Evolutionary conservation across 495 filamentous ascomycete species (phyloP).

Genomic region (Cairneyella variabilis): DNA sequence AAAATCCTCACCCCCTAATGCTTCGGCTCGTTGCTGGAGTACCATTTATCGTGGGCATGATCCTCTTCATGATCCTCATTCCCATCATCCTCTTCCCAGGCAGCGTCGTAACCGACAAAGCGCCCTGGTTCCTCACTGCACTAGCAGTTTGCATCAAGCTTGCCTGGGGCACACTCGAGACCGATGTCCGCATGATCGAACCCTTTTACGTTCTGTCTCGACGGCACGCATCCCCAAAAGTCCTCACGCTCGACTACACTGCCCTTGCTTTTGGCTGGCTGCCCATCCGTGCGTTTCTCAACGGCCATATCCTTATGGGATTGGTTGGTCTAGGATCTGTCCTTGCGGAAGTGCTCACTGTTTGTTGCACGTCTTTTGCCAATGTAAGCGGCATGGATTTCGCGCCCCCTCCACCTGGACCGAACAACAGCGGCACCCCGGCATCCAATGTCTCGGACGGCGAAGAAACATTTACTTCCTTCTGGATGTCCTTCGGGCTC

Average conservation of each 20-base stretch:
- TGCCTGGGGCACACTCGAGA: slow-evolving; percentile 65
- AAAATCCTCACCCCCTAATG: slow-evolving; percentile 68
- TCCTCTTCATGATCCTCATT: slow-evolving; percentile 47
- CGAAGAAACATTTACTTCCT: slow-evolving; percentile 58
- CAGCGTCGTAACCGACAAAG: slow-evolving; percentile 50
- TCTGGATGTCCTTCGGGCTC: slow-evolving; percentile 54
- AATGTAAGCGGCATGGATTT: slow-evolving; percentile 56
- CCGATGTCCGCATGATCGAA: slow-evolving; percentile 67
- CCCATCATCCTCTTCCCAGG: slow-evolving; percentile 55
- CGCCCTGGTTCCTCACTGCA: slow-evolving; percentile 60
- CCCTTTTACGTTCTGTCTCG: slow-evolving; percentile 66
- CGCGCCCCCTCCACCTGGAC: slow-evolving; percentile 2
- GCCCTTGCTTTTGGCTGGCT: slow-evolving; percentile 64
- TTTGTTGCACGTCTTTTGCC: slow-evolving; percentile 59
- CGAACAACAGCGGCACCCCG: not conserved
- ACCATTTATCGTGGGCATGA: slow-evolving; percentile 49
- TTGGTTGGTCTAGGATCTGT: slow-evolving; percentile 59
- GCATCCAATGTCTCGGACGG: slow-evolving; percentile 35
- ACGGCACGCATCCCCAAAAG: slow-evolving; percentile 57
- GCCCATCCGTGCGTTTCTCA: slow-evolving; percentile 54
- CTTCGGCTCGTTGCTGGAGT: slow-evolving; percentile 55
- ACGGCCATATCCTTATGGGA: slow-evolving; percentile 59
- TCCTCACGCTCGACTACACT: slow-evolving; percentile 68
- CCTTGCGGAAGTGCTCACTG: slow-evolving; percentile 63
- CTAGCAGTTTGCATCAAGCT: slow-evolving; percentile 63